Percentiles rank a stretch among this genome's conserved stretches.
These are phyloP conservation scores for Coemansia sp. DNA, from an alignment of 192 early-diverging fungal species.

Conservation along the genomic window DNA sequence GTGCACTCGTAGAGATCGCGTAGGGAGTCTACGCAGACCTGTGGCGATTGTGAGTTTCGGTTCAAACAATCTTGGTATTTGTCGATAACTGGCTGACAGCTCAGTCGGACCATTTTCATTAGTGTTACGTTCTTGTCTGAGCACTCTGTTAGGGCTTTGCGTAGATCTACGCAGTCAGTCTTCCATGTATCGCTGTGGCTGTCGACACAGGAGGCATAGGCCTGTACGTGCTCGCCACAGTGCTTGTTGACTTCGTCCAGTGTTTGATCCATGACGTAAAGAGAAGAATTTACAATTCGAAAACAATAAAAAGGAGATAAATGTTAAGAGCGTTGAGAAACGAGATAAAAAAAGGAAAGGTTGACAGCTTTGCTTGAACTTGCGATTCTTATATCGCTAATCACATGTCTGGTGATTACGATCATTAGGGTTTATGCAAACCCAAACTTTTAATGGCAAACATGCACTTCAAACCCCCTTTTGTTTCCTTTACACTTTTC, in stretches of 20 bases:
- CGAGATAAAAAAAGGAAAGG: no score
- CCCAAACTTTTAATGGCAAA: not conserved
- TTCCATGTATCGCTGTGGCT: conserved; percentile 46
- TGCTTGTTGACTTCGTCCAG: conserved; percentile 58
- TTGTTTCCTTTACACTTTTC: no score
- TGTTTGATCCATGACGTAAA: conserved; percentile 45
- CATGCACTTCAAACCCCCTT: not conserved
- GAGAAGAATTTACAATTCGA: no score
- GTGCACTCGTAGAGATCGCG: conserved; percentile 58
- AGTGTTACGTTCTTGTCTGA: conserved; percentile 58
- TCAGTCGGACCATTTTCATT: conserved; percentile 55
- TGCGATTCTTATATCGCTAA: not conserved
- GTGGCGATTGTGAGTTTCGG: conserved; percentile 35
- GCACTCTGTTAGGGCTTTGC: conserved; percentile 49
- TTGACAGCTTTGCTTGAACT: no score
- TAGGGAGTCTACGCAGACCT: conserved; percentile 42
- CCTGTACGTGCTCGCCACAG: conserved; percentile 53
- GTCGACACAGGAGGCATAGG: conserved; percentile 51
- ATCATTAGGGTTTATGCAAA: not conserved
- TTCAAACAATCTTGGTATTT: conserved; percentile 45
- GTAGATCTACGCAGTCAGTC: conserved; percentile 37
- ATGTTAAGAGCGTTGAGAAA: no score
- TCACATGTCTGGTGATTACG: not conserved
- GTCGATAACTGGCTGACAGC: conserved; percentile 55
- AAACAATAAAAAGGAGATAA: not conserved